Conservation (phyloP, 192 early-diverging fungal genomes). For the Podila horticola region DNA sequence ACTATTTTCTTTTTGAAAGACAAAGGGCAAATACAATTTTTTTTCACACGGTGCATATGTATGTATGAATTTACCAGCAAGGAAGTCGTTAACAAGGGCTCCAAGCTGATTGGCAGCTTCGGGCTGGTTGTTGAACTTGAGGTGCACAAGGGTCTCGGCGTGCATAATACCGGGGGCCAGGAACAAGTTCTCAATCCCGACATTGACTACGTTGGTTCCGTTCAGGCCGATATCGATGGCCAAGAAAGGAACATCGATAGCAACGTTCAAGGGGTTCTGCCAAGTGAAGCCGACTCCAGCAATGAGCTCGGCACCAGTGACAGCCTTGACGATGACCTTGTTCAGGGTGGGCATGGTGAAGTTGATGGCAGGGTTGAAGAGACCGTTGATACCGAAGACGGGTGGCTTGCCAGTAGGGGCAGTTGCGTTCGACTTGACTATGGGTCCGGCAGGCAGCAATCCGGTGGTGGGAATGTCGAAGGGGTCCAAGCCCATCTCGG, state of each 20-base stretch:
- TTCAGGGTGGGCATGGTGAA: constrained; percentile 31
- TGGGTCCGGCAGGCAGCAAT: constrained; percentile 16
- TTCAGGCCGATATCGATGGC: constrained; percentile 42
- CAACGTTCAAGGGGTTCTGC: constrained; percentile 44
- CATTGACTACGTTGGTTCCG: constrained; percentile 30
- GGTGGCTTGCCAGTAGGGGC: constrained; percentile 9
- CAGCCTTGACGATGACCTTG: constrained; percentile 39
- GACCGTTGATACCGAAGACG: constrained; percentile 30
- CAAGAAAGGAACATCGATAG: constrained; percentile 36
- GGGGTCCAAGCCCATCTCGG: constrained; percentile 30
- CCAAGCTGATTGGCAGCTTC: constrained; percentile 26
- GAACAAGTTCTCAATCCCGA: constrained; percentile 21
- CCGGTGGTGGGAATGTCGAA: constrained; percentile 23
- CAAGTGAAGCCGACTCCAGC: constrained; percentile 45
- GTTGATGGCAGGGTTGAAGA: constrained; percentile 30
- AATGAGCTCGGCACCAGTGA: constrained; percentile 33
- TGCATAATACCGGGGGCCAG: constrained; percentile 34
- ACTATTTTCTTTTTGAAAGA: neutral
- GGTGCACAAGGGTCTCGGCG: constrained; percentile 32
- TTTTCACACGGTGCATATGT: neutral
- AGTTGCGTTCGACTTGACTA: constrained; percentile 22
- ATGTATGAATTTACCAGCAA: constrained; percentile 13
- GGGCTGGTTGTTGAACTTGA: constrained; percentile 43
- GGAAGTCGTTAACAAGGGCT: constrained; percentile 34
- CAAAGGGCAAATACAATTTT: neutral